Conservation (phyloP, 306 rosid species). For the Rosa persica region DNA sequence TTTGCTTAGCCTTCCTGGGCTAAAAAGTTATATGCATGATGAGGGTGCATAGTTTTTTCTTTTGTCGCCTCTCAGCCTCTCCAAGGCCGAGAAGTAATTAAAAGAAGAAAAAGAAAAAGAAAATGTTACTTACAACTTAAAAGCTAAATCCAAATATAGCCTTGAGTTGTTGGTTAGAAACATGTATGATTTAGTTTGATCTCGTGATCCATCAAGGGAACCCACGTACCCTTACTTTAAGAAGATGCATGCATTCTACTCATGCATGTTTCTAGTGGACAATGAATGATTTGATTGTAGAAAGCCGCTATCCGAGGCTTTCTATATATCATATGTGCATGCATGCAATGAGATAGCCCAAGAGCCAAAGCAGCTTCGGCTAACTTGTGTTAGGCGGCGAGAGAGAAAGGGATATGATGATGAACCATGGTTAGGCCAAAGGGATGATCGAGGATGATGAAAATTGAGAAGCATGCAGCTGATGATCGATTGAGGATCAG, state of each 20-base stretch:
- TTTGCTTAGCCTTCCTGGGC: slow-evolving; percentile 15
- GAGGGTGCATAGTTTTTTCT: slow-evolving; percentile 23
- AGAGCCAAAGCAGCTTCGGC: slow-evolving; percentile 21
- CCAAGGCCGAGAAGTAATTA: slow-evolving; percentile 45
- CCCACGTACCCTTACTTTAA: slow-evolving; percentile 36
- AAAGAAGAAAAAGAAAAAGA: not conserved
- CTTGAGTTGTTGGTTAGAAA: slow-evolving; percentile 40
- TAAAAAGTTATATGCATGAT: slow-evolving; percentile 3
- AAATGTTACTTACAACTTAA: slow-evolving; percentile 37
- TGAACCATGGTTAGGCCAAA: slow-evolving; percentile 99
- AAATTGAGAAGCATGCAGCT: slow-evolving; percentile 47
- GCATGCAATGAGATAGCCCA: slow-evolving; percentile 44
- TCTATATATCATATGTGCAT: slow-evolving; percentile 20
- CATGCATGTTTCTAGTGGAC: slow-evolving; percentile 28
- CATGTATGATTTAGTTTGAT: slow-evolving; percentile 36
- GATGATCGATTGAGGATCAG: slow-evolving; percentile 33
- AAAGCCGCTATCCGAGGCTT: slow-evolving; percentile 65
- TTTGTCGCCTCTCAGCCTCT: slow-evolving; percentile 36
- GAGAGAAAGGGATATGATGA: slow-evolving; percentile 44
- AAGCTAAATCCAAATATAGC: slow-evolving; percentile 64
- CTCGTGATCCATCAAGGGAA: slow-evolving; percentile 33
- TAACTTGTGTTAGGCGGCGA: slow-evolving; percentile 54
- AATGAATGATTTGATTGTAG: slow-evolving; percentile 18
- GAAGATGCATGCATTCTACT: slow-evolving; percentile 15
- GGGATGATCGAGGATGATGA: slow-evolving; percentile 35